Evolutionary conservation across 2,329 filamentous ascomycete species (phyloP).

Genomic region (Scytalidium lignicola): DNA sequence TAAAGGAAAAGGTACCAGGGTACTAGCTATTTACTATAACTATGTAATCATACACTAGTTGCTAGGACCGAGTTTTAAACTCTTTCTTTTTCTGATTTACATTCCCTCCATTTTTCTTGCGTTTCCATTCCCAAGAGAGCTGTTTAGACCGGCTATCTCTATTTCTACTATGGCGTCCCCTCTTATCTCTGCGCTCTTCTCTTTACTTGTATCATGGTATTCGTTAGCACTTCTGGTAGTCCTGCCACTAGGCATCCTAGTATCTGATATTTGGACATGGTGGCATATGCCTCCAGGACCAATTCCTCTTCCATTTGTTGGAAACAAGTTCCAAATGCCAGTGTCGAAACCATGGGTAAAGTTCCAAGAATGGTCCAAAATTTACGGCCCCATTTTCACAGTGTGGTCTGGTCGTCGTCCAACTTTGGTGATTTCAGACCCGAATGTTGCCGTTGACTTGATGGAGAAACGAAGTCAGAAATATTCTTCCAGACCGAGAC

Average conservation of each 20-base stretch:
- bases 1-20: no score
- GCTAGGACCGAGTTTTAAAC: no score
- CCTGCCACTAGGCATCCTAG: conserved; percentile 19
- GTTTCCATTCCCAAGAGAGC: background rate
- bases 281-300: conserved; percentile 41
- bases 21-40: no score
- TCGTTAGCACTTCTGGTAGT: conserved; percentile 15
- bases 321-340: conserved; percentile 32
- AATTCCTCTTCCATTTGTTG: conserved; percentile 39
- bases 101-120: no score
- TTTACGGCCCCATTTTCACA: conserved; percentile 39
- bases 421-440: conserved; percentile 39
- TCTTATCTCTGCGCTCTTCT: conserved; percentile 1
- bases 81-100: no score
- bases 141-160: background rate
- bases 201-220: conserved; percentile 12
- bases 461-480: conserved; percentile 40
- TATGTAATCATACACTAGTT: no score
- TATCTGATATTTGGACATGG: conserved; percentile 29
- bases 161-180: background rate
- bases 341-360: conserved; percentile 31
- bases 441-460: conserved; percentile 36
- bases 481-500: conserved; percentile 38
- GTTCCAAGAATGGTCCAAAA: conserved; percentile 38
- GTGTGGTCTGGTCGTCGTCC: conserved; percentile 42